Percentiles rank a stretch among this genome's conserved stretches.
Conservation (phyloP, 2,329 filamentous ascomycete genomes). For the Colletotrichum noveboracense region DNA sequence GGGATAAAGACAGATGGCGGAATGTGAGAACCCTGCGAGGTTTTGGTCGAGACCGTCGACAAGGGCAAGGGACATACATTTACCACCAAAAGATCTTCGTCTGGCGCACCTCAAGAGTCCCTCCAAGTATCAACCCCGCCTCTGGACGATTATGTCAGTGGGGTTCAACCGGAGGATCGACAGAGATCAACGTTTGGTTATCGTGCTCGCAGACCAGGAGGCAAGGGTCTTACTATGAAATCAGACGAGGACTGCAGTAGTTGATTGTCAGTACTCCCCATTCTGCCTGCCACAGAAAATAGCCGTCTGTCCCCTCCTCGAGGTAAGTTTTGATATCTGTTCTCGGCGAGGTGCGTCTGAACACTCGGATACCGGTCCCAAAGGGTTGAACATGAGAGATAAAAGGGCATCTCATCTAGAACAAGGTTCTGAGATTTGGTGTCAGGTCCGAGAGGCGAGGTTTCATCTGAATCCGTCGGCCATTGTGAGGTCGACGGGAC, state of each 20-base stretch:
- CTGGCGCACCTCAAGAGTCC: background rate
- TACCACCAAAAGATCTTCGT: background rate
- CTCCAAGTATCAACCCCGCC: background rate
- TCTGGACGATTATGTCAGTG: background rate
- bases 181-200: background rate
- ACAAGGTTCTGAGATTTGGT: background rate
- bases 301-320: background rate
- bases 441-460: background rate
- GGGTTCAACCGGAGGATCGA: constrained; percentile 1
- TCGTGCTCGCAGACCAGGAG: background rate
- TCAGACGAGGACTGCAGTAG: background rate
- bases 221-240: background rate
- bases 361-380: background rate
- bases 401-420: background rate
- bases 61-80: background rate
- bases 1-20: background rate
- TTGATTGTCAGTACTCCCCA: background rate
- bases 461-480: constrained; percentile 5
- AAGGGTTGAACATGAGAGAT: background rate
- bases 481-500: background rate
- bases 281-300: background rate
- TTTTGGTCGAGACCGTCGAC: background rate
- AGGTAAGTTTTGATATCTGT: background rate
- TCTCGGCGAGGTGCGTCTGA: background rate
- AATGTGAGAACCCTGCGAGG: background rate